Base-by-base conservation (phyloP, 2,329 filamentous ascomycete genomes). In the Hypoxylon sp. region DNA sequence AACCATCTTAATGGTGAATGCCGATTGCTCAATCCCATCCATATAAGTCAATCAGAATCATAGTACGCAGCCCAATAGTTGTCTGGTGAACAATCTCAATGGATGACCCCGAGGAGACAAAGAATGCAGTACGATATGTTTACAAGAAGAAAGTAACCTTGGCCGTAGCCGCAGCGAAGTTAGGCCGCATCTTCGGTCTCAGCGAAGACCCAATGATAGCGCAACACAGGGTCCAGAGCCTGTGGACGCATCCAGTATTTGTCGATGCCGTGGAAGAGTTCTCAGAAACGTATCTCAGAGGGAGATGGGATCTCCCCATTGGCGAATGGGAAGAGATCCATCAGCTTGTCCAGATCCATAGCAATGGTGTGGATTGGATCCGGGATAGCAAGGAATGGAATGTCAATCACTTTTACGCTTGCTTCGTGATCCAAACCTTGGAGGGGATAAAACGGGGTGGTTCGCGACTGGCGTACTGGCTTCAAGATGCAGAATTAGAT, bases 131-230 rank as follows among this genome's bases (percentile, higher is more conserved):
- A 2, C 65, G 55, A 11, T 13, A 3, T 2, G 58, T 75, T 45
- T 66, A 68, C 57, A 72, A 72, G 41, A 52, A 57, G 21, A 66
- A 67, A 13, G 65, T 60, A 0, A 65, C 73, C n/a, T 36, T 69
- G 1, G 69, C 73, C 5, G 50, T 67, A 4, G 73, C 65, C 0
- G 66, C 72, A 1, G 53, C 55, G 0, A 65, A 74, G 38, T 49
- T 77, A 11, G 68, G 73, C 2, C 69, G 69, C 0, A 52, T 75
- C 25, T 75, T 67, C 23, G 72, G 74, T 0, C 66, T 77, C 11
- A 72, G 74, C 0, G 38, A 60, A 1, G 53, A 56, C 11, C 38
- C 38, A 19, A 53, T 66, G 5, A 3, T 76, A 3, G 72, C 70
- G 2, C 59, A 58, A 5, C 43, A 59, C 9, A 58, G 69, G 13